A percentile compares a stretch with the other conserved stretches of the same genome.
Evolutionary conservation across 306 rosid species (phyloP).

Genomic region (Styphnolobium japonicum): DNA sequence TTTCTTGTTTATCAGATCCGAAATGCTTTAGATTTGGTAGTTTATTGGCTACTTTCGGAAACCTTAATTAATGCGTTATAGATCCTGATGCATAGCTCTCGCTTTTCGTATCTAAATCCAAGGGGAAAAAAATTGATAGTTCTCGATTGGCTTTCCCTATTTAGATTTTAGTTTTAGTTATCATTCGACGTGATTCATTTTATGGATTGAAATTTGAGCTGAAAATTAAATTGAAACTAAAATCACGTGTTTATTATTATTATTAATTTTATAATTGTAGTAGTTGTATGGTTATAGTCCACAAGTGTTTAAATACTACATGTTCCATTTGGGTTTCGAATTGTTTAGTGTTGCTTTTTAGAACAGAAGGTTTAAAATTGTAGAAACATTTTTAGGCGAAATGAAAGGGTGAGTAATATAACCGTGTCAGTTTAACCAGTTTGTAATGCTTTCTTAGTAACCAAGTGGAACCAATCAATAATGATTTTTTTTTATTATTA

Average conservation of each 20-base stretch:
- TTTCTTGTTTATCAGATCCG: constrained; percentile 41
- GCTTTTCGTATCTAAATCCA: background rate
- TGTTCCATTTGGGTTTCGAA: background rate
- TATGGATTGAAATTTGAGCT: background rate
- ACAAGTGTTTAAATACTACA: background rate
- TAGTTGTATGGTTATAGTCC: background rate
- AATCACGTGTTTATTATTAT: background rate
- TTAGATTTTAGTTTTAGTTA: background rate
- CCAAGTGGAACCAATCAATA: background rate
- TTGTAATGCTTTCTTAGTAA: background rate
- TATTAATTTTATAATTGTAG: background rate
- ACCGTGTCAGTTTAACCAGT: background rate
- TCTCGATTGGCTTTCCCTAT: background rate
- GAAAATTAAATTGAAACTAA: too few species aligned
- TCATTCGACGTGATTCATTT: background rate
- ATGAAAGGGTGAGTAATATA: background rate
- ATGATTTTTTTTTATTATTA: too few species aligned
- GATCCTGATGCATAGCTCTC: background rate
- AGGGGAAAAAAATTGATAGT: background rate
- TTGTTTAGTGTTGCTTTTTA: background rate
- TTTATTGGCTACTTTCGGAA: background rate
- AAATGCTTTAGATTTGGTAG: background rate
- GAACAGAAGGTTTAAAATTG: background rate
- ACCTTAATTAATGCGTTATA: background rate
- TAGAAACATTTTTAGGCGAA: background rate